Evolutionary conservation across 2,329 filamentous ascomycete species (phyloP).

Genomic region (Dactylellina leptospora): DNA sequence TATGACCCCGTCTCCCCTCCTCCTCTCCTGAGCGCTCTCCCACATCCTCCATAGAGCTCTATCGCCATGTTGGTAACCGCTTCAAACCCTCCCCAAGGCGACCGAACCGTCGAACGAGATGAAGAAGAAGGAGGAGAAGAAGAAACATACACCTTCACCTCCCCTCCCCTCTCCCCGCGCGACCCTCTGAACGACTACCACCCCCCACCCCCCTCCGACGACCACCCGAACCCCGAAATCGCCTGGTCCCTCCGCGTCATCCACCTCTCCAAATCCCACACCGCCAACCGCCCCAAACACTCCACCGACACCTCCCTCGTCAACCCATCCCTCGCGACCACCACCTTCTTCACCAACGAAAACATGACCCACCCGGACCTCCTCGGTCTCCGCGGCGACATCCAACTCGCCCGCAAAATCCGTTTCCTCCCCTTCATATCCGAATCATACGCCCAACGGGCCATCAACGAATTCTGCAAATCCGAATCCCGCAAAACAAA

Average conservation of each 20-base stretch:
- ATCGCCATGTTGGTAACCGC: too few species aligned
- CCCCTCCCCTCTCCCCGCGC: background rate
- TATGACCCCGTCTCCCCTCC: too few species aligned
- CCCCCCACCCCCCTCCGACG: background rate
- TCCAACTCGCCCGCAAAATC: constrained; percentile 23
- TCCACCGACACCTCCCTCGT: background rate
- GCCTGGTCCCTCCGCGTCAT: constrained; percentile 27
- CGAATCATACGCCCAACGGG: background rate
- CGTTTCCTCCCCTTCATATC: constrained; percentile 24
- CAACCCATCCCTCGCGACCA: background rate
- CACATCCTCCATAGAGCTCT: too few species aligned
- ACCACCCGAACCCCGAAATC: constrained; percentile 12
- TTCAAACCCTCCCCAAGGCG: too few species aligned
- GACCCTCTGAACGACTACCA: constrained; percentile 16
- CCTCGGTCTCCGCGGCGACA: constrained; percentile 5
- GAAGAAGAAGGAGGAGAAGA: background rate
- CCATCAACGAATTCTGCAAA: constrained; percentile 3
- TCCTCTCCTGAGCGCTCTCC: too few species aligned
- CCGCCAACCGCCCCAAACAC: background rate
- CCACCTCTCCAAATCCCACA: background rate
- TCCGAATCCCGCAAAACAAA: background rate
- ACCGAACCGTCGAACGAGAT: too few species aligned
- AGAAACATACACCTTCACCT: background rate
- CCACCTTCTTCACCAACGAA: constrained; percentile 1
- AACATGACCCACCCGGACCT: background rate